phyloP scores from a whole-genome alignment of 176 grass and related monocot genomes.

The Juncus inflexus region DNA sequence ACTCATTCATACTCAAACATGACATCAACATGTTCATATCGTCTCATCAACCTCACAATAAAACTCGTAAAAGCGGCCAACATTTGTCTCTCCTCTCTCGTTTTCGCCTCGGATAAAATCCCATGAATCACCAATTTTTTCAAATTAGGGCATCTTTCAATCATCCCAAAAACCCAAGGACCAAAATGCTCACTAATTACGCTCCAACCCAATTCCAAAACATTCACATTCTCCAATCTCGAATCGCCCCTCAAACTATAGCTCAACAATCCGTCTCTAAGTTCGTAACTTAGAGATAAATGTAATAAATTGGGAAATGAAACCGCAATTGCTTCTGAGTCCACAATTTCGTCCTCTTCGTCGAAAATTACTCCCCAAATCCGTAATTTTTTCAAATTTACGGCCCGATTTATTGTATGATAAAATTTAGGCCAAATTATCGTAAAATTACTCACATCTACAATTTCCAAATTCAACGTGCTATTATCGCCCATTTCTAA shows the following conservation, averaged over 20 bases:
- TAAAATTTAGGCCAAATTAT: constrained; percentile 94
- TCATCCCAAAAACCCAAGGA: constrained; percentile 96
- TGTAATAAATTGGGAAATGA: constrained; percentile 85
- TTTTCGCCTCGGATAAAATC: constrained; percentile 90
- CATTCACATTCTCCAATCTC: constrained; percentile 63
- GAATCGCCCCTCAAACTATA: constrained; percentile 69
- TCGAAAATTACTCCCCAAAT: constrained; percentile 97
- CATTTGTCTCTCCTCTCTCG: constrained; percentile 71
- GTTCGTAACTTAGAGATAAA: constrained; percentile 89
- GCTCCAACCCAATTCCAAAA: constrained; percentile 91
- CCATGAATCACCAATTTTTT: constrained; percentile 96
- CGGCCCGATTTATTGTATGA: constrained; percentile 73
- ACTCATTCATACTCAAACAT: constrained; percentile 88
- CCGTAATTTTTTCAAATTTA: constrained; percentile 57
- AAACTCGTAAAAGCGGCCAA: constrained; percentile 79
- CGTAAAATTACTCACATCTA: constrained; percentile 87
- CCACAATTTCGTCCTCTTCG: constrained; percentile 90
- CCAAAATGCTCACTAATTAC: constrained; percentile 94
- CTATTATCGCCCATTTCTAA: constrained; percentile 78
- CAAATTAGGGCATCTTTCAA: constrained; percentile 89
- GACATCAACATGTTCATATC: constrained; percentile 81
- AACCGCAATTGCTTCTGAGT: constrained; percentile 84
- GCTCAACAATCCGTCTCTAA: constrained; percentile 76
- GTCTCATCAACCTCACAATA: constrained; percentile 74
- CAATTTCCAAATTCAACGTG: constrained; percentile 70